phyloP scores from a whole-genome alignment of 139 green algal genomes.

The Coelastrella sp. region DNA sequence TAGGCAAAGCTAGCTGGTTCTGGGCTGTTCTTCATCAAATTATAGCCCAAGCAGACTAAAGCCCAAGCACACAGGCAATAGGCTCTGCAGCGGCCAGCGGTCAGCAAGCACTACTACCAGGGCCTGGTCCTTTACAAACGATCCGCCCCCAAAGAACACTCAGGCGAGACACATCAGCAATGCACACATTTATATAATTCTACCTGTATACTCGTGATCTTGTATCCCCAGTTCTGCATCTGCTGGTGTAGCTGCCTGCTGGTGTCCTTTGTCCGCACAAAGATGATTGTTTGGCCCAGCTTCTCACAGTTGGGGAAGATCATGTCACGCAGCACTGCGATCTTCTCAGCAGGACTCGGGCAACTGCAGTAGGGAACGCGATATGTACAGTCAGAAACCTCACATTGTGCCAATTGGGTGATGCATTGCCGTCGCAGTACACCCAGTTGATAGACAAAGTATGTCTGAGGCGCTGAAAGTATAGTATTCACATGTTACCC shows the following conservation, averaged over 20 bases:
- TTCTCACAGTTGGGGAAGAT: conserved; percentile 96
- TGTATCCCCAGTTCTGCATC: conserved; percentile 92
- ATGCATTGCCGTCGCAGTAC: neutral
- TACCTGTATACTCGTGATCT: conserved; percentile 90
- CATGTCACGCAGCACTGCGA: conserved; percentile 91
- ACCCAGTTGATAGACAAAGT: too few relatives aligned
- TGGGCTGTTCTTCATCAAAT: too few relatives aligned
- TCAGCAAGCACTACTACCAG: neutral
- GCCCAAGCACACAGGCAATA: too few relatives aligned
- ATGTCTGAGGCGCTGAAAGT: too few relatives aligned
- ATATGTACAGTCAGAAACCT: neutral
- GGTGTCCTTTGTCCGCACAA: conserved; percentile 87
- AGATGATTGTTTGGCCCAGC: conserved; percentile 99
- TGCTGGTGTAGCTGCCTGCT: conserved; percentile 65
- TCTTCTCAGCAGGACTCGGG: conserved; percentile 83
- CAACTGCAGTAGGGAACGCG: conserved; percentile 65
- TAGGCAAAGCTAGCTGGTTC: too few relatives aligned
- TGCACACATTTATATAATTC: neutral
- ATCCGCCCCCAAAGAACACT: neutral
- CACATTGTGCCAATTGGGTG: neutral
- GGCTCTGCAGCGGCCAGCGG: too few relatives aligned
- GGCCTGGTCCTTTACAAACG: too few relatives aligned
- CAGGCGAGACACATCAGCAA: neutral
- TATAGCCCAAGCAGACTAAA: too few relatives aligned
- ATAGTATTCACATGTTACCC: too few relatives aligned